Percentiles rank a stretch among this genome's conserved stretches.
These are phyloP conservation scores for Fremontodendron californicum DNA, from an alignment of 345 rosid genomes.

Conservation along the genomic window DNA sequence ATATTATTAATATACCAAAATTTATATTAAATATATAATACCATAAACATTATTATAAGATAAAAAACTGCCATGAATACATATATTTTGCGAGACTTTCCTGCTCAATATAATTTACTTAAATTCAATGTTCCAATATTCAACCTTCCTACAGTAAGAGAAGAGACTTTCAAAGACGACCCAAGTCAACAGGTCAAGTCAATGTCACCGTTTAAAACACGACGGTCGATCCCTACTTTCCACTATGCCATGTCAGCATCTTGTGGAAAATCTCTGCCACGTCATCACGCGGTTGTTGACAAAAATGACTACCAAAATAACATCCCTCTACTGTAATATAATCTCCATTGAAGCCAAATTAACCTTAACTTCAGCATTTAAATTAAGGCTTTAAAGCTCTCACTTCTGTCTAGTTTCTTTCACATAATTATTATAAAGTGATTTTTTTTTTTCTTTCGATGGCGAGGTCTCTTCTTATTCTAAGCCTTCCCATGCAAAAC, in stretches of 20 bases:
- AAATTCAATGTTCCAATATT: not conserved
- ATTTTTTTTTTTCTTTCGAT: not conserved
- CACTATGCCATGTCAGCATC: not conserved
- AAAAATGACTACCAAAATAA: not conserved
- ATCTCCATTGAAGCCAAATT: too few species aligned
- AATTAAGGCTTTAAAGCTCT: not conserved
- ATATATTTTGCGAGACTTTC: too few species aligned
- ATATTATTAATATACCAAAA: too few species aligned
- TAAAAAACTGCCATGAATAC: too few species aligned
- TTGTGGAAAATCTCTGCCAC: not conserved
- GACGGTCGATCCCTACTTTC: not conserved
- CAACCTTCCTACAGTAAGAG: too few species aligned
- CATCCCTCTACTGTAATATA: not conserved
- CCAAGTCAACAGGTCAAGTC: slow-evolving; percentile 4
- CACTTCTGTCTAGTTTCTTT: too few species aligned
- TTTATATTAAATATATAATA: too few species aligned
- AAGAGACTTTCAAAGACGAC: not conserved
- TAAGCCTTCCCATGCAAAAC: not conserved
- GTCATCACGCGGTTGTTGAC: not conserved
- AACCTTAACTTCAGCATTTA: not conserved
- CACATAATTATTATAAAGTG: not conserved
- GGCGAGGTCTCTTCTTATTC: slow-evolving; percentile 20
- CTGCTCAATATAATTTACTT: not conserved
- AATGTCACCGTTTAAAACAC: not conserved
- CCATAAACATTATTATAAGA: too few species aligned